Evolutionary conservation across 192 early-diverging fungal genomes (phyloP).

Genomic region (Coemansia sp.): DNA sequence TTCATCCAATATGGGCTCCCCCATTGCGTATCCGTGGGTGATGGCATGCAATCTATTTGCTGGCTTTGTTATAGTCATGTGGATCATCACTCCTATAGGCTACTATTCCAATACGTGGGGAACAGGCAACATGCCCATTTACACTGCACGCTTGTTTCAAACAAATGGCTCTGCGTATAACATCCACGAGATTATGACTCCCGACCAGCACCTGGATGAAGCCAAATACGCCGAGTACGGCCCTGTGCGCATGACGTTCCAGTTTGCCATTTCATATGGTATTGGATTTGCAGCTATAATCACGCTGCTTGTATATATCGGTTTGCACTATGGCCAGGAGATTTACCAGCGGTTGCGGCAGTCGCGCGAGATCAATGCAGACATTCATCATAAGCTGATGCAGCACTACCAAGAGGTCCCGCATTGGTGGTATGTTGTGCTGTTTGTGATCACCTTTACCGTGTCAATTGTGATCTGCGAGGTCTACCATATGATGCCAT

Average conservation of each 20-base stretch:
- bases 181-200: constrained; percentile 57
- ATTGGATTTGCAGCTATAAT: constrained; percentile 67
- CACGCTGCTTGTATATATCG: constrained; percentile 68
- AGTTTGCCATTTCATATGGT: constrained; percentile 71
- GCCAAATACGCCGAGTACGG: constrained; percentile 61
- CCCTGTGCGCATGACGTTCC: constrained; percentile 67
- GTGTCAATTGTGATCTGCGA: constrained; percentile 44
- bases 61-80: constrained; percentile 69
- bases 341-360: constrained; percentile 60
- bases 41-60: constrained; percentile 69
- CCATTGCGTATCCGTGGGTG: constrained; percentile 72
- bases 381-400: constrained; percentile 76
- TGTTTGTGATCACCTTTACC: constrained; percentile 44
- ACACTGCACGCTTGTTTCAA: constrained; percentile 62
- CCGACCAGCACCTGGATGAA: constrained; percentile 57
- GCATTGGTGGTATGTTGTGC: constrained; percentile 67
- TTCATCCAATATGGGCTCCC: constrained; percentile 56
- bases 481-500: constrained; percentile 55
- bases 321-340: constrained; percentile 67
- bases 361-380: constrained; percentile 61
- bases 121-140: constrained; percentile 60
- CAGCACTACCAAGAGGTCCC: constrained; percentile 72
- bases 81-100: constrained; percentile 69
- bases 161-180: constrained; percentile 59
- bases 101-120: constrained; percentile 69